Base-by-base conservation (phyloP, 2,329 filamentous ascomycete species). In the Colletotrichum viniferum region DNA sequence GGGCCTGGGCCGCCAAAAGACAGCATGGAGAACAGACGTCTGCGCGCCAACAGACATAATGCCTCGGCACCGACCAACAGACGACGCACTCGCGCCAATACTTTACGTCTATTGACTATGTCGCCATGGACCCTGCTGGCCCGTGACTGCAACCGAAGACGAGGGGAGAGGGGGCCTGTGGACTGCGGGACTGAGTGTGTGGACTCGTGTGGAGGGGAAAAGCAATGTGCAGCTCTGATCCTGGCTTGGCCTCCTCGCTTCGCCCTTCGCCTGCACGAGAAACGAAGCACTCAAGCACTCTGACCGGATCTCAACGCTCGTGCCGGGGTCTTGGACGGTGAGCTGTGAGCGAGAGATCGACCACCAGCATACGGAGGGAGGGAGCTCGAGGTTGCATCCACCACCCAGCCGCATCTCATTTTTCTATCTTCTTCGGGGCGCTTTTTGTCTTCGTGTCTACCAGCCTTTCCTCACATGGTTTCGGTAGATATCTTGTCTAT, bases 211-310 rank as follows among this genome's bases (percentile, higher is more conserved):
- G 60, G 71, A 36, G 48, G 18, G 36, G 28, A 61, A 48, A 26
- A 62, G 58, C 24, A 30, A 66, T 48, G 26, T 48, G 71, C 66
- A 65, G 48, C 58, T 62, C 58, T 60, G 36, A 74, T 66, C 71
- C 67, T 63, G 60, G 60, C n/a, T 61, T 74, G 60, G 71, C 71
- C 60, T 74, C 67, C 67, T 74, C 68, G 71, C 71, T 71, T 74
- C 67, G 71, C 71, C 34, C 12, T 43, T 30, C 32, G 56, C 18
- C 56, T 56, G 56, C 71, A 56, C 38, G 3, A 36, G 16, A 38
- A 58, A 36, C 48, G 18, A 65, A 18, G 43, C 36, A 21, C 43
- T 36, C 26, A 13, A 28, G 28, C 43, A 43, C 48, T 32, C n/a
- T 61, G 58, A 34, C 58, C 30, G 60, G 52, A 28, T 52, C 64